These are phyloP conservation scores for Curvularia eragrostidis DNA, from an alignment of 2,329 filamentous ascomycete species.

Conservation along the genomic window DNA sequence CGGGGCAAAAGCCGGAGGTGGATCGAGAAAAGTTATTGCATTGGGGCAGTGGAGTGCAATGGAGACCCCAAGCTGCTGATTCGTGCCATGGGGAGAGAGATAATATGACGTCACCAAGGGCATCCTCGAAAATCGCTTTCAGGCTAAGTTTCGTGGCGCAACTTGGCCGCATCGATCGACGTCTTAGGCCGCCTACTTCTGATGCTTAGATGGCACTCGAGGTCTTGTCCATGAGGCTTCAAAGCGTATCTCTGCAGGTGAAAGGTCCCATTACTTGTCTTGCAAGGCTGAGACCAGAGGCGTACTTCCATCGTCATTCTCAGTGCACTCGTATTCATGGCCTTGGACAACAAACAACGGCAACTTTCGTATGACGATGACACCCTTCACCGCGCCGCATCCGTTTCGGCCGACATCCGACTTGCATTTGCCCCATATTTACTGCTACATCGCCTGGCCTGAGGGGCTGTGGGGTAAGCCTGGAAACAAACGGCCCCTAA, in stretches of 20 bases:
- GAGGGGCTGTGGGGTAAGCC: conserved; percentile 14
- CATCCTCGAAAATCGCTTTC: background rate
- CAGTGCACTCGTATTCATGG: background rate
- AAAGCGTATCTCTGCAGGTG: conserved; percentile 2
- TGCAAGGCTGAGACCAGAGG: background rate
- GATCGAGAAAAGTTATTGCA: conserved; percentile 5
- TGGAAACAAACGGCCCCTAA: conserved; percentile 12
- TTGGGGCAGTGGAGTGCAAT: conserved; percentile 3
- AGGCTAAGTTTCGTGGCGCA: conserved; percentile 18
- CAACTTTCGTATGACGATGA: background rate
- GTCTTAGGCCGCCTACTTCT: conserved; percentile 16
- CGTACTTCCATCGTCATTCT: background rate
- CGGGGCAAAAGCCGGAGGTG: conserved; percentile 8
- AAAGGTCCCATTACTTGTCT: background rate
- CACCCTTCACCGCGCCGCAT: conserved; percentile 5
- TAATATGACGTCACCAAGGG: conserved; percentile 19
- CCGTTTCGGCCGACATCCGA: conserved; percentile 12
- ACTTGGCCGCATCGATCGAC: conserved; percentile 21
- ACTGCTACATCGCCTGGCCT: conserved; percentile 16
- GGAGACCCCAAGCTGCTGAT: background rate
- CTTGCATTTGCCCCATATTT: conserved; percentile 23
- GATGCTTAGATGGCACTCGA: conserved; percentile 11
- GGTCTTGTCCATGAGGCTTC: conserved; percentile 11
- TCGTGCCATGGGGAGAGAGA: conserved; percentile 11
- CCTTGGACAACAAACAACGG: background rate